Evolutionary conservation across 140 eudicot genomes (phyloP), one percentile per base, ranked within the genome.

Genomic region (Oenanthe javanica): DNA sequence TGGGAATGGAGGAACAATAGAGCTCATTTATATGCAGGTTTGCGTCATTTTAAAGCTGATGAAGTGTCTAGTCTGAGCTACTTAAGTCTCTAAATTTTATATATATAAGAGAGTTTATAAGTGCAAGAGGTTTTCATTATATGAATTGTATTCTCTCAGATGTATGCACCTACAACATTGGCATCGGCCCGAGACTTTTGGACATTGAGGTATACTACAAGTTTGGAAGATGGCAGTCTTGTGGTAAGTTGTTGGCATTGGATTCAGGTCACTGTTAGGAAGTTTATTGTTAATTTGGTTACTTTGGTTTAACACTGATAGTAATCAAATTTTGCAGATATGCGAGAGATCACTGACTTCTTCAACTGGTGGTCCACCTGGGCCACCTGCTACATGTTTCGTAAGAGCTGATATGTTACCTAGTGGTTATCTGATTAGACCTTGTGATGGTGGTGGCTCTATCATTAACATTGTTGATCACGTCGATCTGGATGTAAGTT

Each of bases 171-270:
- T 57, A 94, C 98, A 40, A 94, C 97, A 46, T 81, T 90, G 86
- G 97, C 98, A 76, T 93, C 98, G 5, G 97, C 96, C 9, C 93
- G 97, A 38, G 98, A 94, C 85, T 94, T 92, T 81, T 94, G 98
- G 98, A 89, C 97, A 1, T 82, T 94, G 75, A 88, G 98, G 87
- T 94, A 94, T 87, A 94, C 98, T 19, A 90, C 97, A 73, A 87
- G 84, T 84, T 86, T 94, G 83, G 98, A 94, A 27, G 89, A 92
- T 84, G 97, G 97, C 79, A 94, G 98, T 87, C 86, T 94, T 38
- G 98, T 94, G 91, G 97, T 94, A 90, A 2, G 15, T 73, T 55
- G 27, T 50, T n/a, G 13, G n/a, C n/a, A n/a, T 55, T 72, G 21
- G 12, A 42, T 77, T 73, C 19, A 70, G 73, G 6, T 50, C 80